These are phyloP conservation scores for Oryza officinalis DNA, from an alignment of 176 grass and related monocot species.

Conservation along the genomic window DNA sequence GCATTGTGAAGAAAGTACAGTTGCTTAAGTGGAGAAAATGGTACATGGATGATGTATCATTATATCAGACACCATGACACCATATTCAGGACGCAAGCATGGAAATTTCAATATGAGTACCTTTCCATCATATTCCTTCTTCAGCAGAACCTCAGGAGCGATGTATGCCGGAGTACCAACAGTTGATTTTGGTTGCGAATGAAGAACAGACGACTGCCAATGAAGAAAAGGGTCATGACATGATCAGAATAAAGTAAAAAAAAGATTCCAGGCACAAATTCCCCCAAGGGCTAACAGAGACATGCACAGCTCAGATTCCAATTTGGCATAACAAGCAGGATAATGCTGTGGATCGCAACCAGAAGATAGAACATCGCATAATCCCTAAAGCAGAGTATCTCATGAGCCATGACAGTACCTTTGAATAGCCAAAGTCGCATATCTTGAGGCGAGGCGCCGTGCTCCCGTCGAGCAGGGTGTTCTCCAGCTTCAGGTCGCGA, in stretches of 20 bases:
- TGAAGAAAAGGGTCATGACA: not conserved
- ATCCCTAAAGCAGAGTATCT: not conserved
- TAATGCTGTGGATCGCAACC: not conserved
- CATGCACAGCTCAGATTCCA: not conserved
- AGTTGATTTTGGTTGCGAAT: constrained; percentile 77
- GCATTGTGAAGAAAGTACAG: not conserved
- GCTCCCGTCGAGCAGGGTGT: constrained; percentile 68
- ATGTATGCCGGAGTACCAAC: constrained; percentile 84
- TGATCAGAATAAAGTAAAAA: not conserved
- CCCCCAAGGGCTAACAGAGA: not conserved
- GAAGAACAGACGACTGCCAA: constrained; percentile 73
- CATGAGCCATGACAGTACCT: constrained; percentile 31
- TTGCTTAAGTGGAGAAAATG: constrained; percentile 3
- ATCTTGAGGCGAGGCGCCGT: constrained; percentile 73
- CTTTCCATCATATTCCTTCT: constrained; percentile 88
- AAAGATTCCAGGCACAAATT: not conserved
- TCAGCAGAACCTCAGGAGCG: constrained; percentile 79
- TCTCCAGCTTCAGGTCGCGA: constrained; percentile 83
- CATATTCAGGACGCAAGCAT: not conserved
- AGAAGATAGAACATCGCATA: not conserved
- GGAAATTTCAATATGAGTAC: constrained; percentile 15
- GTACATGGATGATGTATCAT: not conserved
- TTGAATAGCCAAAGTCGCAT: constrained; percentile 81
- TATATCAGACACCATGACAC: not conserved
- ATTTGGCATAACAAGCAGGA: not conserved